phyloP scores from a whole-genome alignment of 2,329 filamentous ascomycete genomes.

The Arthroderma sp. region DNA sequence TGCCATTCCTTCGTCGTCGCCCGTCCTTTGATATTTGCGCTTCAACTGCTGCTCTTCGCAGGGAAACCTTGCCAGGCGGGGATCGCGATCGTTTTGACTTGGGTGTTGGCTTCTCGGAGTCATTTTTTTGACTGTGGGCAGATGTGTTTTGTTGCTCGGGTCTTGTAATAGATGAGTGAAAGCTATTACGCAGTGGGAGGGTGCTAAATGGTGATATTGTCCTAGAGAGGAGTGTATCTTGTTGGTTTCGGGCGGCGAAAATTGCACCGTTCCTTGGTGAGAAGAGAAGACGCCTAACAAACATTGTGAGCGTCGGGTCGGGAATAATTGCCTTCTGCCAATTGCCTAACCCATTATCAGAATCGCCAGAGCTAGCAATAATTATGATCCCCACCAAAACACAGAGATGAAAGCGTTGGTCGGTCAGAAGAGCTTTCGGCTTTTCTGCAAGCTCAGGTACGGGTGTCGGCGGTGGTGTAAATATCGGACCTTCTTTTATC shows the following conservation, averaged over 20 bases:
- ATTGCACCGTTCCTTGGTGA: slow-evolving; percentile 1
- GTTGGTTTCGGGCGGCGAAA: neutral
- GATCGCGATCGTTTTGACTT: slow-evolving; percentile 36
- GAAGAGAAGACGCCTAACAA: neutral
- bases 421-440: too few relatives aligned
- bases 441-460: too few relatives aligned
- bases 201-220: neutral
- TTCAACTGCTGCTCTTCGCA: slow-evolving; percentile 74
- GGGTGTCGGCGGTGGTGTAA: too few relatives aligned
- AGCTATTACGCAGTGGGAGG: neutral
- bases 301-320: neutral
- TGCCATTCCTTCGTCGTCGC: slow-evolving; percentile 32
- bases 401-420: too few relatives aligned
- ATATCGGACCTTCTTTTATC: too few relatives aligned
- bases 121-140: neutral
- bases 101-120: slow-evolving; percentile 9
- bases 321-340: too few relatives aligned
- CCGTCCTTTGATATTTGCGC: slow-evolving; percentile 53
- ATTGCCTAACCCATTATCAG: too few relatives aligned
- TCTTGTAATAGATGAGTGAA: slow-evolving; percentile 14
- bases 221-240: neutral
- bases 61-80: slow-evolving; percentile 53
- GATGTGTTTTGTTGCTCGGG: slow-evolving; percentile 7
- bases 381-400: too few relatives aligned
- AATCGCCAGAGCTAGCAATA: too few relatives aligned